Evolutionary conservation across 192 early-diverging fungal genomes (phyloP), one percentile per base, ranked within the genome.

Genomic region (Coemansia sp.): DNA sequence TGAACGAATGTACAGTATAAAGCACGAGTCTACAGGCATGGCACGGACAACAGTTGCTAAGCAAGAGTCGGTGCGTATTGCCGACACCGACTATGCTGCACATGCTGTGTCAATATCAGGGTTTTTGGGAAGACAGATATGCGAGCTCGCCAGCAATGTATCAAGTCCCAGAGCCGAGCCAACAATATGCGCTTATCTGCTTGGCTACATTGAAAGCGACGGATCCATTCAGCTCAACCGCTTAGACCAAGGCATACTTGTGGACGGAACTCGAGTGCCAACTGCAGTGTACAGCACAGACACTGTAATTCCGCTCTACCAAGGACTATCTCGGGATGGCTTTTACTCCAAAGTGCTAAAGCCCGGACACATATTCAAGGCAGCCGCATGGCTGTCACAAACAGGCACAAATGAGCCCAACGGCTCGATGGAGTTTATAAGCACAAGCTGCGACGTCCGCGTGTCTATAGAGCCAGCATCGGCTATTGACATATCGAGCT

Each of bases 151-250:
- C 5, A 17, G 28, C 6, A 17, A n/a, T 2, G 17, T 36, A 0
- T 17, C 20, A 2, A 4, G n/a, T 11, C 38, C 40, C 10, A 46
- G 47, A 6, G 17, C 12, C 1, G 64, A 65, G 34, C 56, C 62
- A 4, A 22, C 46, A 2, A 47, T 74, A 17, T 65, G 60, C 19
- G 71, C 72, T 7, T 80, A 68, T 49, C 48, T 80, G 14, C 62
- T 80, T 20, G 77, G 77, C 12, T 74, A 80, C 19, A 17, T 61
- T 19, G 71, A 74, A 15, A 40, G 60, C 42, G 68, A 80, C 23
- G 72, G 68, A n/a, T 57, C 71, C 4, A 47, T 68, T n/a, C 46
- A 74, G 42, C 60, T 80, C 23, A 80, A 80, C 42, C 60, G 64
- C 38, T 65, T 80, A 31, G 77, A 80, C 46, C 68, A 66, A 15